Base-by-base conservation (phyloP, 1,284 basidiomycete genomes). In the Anthracocystis walkeri region DNA sequence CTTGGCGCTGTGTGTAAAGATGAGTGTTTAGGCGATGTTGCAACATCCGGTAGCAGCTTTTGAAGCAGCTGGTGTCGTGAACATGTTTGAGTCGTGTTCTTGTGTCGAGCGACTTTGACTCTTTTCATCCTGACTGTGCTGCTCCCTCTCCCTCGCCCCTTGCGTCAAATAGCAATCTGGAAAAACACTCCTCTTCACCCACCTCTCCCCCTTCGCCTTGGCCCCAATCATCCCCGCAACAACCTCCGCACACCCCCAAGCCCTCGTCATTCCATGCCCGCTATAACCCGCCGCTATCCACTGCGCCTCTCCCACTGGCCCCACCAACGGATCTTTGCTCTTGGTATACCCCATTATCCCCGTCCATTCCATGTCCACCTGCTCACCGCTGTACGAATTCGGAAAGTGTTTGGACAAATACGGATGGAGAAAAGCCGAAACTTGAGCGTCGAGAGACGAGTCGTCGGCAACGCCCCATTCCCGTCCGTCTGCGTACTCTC, bases 261-360 rank as follows among this genome's bases (percentile, higher is more conserved):
- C 90, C 2, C 92, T 88, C 4, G 92, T 90, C 92, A 94, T 93
- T 5, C 92, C 92, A 77, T 93, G 92, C 0, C 92, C 92, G 0
- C 89, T 87, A 79, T 90, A 93, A 8, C 92, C 92, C 0, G 90
- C 92, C 1, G 90, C 87, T 20, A 94, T 12, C 12, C 35, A 29
- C 23, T 29, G 7, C 1, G 12, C 27, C 4, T 35, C 46, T 7
- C 31, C 8, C 16, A 78, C 42, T 0, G 74, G 72, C 1, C 77
- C 76, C 2, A 93, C 92, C 67, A 92, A 89, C 0, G 92, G 93
- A 81, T 91, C 90, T 0, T 87, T 87, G 7, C 86, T 87, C 57
- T 86, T 86, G 0, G 92, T 93, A 79, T 87, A 92, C 0, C 90
- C 93, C 91, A 93, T 92, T 52, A 94, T 92, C 0, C 93, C 93